Base-by-base conservation (phyloP, 345 rosid species). In the Salix caprea region DNA sequence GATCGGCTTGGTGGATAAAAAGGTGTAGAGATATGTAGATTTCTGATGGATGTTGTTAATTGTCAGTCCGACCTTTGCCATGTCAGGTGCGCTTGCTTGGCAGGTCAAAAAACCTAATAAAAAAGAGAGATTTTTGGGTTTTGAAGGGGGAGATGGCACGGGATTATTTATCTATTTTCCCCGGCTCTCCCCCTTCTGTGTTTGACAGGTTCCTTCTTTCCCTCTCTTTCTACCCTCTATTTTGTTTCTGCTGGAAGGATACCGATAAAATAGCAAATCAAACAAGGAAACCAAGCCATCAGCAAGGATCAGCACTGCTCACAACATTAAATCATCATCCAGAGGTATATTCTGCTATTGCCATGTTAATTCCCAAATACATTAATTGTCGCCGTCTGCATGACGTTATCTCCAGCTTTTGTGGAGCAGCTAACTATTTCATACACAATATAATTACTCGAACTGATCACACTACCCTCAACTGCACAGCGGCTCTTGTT, bases 71-170 rank as follows among this genome's bases (percentile, higher is more conserved):
- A 21, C 84, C 81, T 82, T 82, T 82, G 84, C 84, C 84, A 82
- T 78, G 84, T 32, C 76, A 44, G 84, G 84, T 82, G 84, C 76
- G 84, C 84, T 82, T 74, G 84, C 81, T 28, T 82, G 84, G 84
- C 84, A 78, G 84, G 84, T 78, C 84, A 77, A 75, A 79, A 16
- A 70, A 28, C 24, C 26, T 70, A 79, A 79, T 79, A 79, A 70
- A 79, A 79, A 40, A 46, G 44, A 15, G 61, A n/a, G 4, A 30
- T 68, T 78, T 65, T 15, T 24, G 75, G 67, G 76, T 70, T 65
- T 36, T 15, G 15, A 19, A 36, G 82, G 81, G 81, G 89, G 88
- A 75, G 86, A 77, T 85, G 86, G 84, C 73, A 82, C 83, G 84
- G 85, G 88, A 64, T 10, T 30, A 14, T 15, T 39, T 18, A 1